Percentiles rank a stretch among this genome's conserved stretches.
Evolutionary conservation across 345 rosid genomes (phyloP).

Genomic region (Heritiera fomes): DNA sequence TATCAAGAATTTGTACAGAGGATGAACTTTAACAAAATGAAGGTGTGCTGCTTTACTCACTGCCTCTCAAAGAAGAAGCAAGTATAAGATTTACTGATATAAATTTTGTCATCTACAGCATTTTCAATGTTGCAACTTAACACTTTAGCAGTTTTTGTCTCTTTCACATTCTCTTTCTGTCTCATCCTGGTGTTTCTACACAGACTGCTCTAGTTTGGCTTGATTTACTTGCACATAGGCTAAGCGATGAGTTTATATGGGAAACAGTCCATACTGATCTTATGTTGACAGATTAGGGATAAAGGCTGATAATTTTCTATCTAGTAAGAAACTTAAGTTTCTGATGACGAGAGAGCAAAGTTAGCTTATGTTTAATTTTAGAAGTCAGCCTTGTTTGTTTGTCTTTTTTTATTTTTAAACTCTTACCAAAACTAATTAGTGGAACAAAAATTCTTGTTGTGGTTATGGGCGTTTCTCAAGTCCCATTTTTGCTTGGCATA

Average conservation of each 20-base stretch:
- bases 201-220: neutral
- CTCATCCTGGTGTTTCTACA: neutral
- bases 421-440: neutral
- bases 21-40: slow-evolving; percentile 87
- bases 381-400: neutral
- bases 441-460: neutral
- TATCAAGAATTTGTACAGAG: slow-evolving; percentile 80
- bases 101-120: neutral
- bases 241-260: neutral
- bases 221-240: neutral
- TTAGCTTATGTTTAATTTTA: neutral
- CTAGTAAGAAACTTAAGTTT: neutral
- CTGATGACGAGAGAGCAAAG: neutral
- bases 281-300: neutral
- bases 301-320: neutral
- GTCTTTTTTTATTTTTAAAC: neutral
- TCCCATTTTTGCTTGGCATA: neutral
- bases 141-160: neutral
- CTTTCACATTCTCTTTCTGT: neutral
- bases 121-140: slow-evolving; percentile 3
- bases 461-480: neutral
- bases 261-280: neutral
- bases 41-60: slow-evolving; percentile 45
- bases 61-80: slow-evolving; percentile 3
- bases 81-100: neutral